Percentiles rank a stretch among this genome's conserved stretches.
Evolutionary conservation across 2,329 filamentous ascomycete species (phyloP).

Genomic region (Elsinoe necatrix): DNA sequence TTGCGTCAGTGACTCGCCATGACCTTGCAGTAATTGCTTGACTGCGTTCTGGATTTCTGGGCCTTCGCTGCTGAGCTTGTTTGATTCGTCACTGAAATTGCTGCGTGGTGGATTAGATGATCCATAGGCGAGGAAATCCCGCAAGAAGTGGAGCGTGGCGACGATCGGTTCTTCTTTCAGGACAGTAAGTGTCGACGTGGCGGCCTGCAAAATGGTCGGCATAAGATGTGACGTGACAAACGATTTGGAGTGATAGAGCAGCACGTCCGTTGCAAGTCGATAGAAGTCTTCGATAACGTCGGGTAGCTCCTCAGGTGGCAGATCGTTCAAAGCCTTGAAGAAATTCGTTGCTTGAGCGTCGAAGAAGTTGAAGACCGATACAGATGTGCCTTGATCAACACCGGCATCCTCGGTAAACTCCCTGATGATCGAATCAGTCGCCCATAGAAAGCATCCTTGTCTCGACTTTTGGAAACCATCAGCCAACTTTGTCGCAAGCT

Average conservation of each 20-base stretch:
- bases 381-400: conserved; percentile 70
- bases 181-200: conserved; percentile 74
- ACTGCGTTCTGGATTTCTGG: conserved; percentile 65
- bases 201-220: conserved; percentile 75
- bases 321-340: conserved; percentile 76
- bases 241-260: conserved; percentile 84
- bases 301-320: conserved; percentile 68
- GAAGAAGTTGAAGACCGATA: conserved; percentile 89
- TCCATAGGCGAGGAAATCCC: conserved; percentile 84
- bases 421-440: conserved; percentile 84
- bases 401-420: conserved; percentile 88
- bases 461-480: conserved; percentile 74
- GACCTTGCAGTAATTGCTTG: conserved; percentile 58
- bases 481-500: conserved; percentile 81
- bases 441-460: conserved; percentile 98
- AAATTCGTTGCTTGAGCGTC: conserved; percentile 88
- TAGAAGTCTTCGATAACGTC: conserved; percentile 87
- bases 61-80: neutral
- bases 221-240: conserved; percentile 73
- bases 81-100: conserved; percentile 30
- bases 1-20: conserved; percentile 70
- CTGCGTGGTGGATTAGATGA: conserved; percentile 47
- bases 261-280: conserved; percentile 79
- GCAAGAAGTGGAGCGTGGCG: conserved; percentile 84
- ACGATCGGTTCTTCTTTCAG: conserved; percentile 88